These are phyloP conservation scores for Glonium stellatum DNA, from an alignment of 495 filamentous ascomycete species.

Conservation along the genomic window DNA sequence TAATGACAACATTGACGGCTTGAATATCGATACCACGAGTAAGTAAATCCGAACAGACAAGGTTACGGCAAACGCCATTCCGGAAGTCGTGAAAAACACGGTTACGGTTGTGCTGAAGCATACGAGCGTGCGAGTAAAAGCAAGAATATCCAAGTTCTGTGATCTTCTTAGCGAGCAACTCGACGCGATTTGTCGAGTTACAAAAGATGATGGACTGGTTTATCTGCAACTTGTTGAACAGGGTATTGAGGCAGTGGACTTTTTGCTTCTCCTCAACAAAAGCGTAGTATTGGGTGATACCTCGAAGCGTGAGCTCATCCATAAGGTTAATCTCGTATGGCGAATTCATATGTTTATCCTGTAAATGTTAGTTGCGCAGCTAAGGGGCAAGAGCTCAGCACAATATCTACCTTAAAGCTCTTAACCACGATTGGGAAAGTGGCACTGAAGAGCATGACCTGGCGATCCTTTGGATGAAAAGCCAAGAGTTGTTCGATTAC, in stretches of 20 bases:
- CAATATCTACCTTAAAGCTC: conserved; percentile 66
- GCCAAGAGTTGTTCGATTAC: conserved; percentile 91
- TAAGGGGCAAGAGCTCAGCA: neutral
- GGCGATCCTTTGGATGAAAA: conserved; percentile 91
- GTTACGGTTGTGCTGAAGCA: conserved; percentile 96
- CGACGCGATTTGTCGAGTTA: conserved; percentile 97
- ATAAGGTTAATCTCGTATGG: conserved; percentile 99
- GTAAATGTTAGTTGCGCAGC: conserved; percentile 9
- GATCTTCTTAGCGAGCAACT: conserved; percentile 97
- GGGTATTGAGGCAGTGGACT: conserved; percentile 96
- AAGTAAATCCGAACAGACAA: conserved; percentile 95
- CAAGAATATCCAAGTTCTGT: conserved; percentile 98
- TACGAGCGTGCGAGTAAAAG: conserved; percentile 97
- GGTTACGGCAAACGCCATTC: conserved; percentile 93
- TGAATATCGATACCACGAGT: conserved; percentile 99
- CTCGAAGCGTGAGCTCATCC: conserved; percentile 96
- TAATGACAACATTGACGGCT: conserved; percentile 99
- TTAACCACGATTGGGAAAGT: conserved; percentile 96
- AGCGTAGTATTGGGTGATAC: conserved; percentile 98
- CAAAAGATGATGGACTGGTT: conserved; percentile 99
- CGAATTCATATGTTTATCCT: conserved; percentile 90
- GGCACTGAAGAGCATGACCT: conserved; percentile 98
- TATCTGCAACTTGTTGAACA: conserved; percentile 98
- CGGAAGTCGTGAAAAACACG: conserved; percentile 99
- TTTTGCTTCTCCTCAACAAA: conserved; percentile 99